Conservation (phyloP, 345 rosid species). For the Isatis tinctoria region DNA sequence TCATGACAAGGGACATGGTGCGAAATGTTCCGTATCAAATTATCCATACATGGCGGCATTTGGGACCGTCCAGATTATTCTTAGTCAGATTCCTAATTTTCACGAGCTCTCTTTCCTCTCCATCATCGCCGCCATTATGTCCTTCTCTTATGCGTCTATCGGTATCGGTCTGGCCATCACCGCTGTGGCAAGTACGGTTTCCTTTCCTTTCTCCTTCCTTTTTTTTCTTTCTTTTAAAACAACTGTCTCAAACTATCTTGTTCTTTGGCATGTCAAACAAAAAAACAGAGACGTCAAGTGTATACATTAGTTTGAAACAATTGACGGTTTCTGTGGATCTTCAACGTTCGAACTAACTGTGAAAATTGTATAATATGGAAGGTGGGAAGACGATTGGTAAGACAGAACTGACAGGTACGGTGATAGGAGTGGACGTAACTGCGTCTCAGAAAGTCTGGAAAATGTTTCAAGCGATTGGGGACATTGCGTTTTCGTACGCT, state of each 20-base stretch:
- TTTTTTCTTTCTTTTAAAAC: no score
- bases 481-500: constrained; percentile 88
- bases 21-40: constrained; percentile 46
- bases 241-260: neutral
- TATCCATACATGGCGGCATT: constrained; percentile 63
- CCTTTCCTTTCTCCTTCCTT: neutral
- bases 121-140: constrained; percentile 77
- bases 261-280: neutral
- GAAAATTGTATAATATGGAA: constrained; percentile 8
- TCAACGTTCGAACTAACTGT: constrained; percentile 2
- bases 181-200: constrained; percentile 28
- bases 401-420: constrained; percentile 53
- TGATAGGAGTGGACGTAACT: constrained; percentile 62
- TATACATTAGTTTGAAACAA: neutral
- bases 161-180: constrained; percentile 83
- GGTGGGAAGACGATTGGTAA: constrained; percentile 39
- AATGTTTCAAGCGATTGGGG: constrained; percentile 69
- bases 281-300: neutral
- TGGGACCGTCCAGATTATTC: constrained; percentile 54
- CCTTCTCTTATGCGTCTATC: constrained; percentile 71
- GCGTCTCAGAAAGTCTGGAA: constrained; percentile 72
- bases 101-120: constrained; percentile 87
- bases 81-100: constrained; percentile 82
- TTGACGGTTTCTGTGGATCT: neutral
- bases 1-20: constrained; percentile 58